Evolutionary conservation across 345 rosid species (phyloP), one percentile per base, ranked within the genome.

Genomic region (Barbarea vulgaris): DNA sequence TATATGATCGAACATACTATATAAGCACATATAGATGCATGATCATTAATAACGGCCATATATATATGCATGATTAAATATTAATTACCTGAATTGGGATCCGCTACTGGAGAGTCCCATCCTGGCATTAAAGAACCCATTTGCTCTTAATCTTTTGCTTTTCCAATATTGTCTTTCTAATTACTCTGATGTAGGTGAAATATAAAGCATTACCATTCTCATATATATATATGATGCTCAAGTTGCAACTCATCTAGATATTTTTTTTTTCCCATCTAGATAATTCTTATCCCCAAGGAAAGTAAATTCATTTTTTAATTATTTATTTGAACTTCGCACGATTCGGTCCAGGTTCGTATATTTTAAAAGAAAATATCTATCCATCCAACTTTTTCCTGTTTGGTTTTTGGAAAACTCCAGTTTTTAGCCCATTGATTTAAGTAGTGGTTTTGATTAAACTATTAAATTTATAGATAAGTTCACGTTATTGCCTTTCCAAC

Each of bases 81-180:
- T 21, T 46, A 57, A 21, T 80, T 81, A 91, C 99, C 88, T 75
- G 76, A 59, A 11, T 76, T 79, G 10, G 87, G 78, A 84, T 87
- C 87, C 2, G 50, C 44, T 9, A 79, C 73, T 14, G 74, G 87
- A 13, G 96, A 95, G 76, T 88, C 94, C 99, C 99, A 95, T 64
- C 99, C 99, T 44, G 93, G 79, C 99, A 95, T 82, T 81, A 95
- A 79, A 82, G 98, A 95, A 73, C 99, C 99, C 99, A 95, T 93
- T 74, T 77, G 55, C 41, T 58, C 24, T 70, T 53, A 57, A 7
- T 74, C 14, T 62, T 37, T 46, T 24, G n/a, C n/a, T n/a, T n/a
- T n/a, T n/a, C n/a, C n/a, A 1, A 0, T 14, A 10, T 59, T 39
- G 11, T 22, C 14, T 52, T 54, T 19, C 17, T 24, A 6, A 0